These are phyloP conservation scores for Hepatocystis sp. DNA, from an alignment of 169 alveolate genomes.

Conservation along the genomic window DNA sequence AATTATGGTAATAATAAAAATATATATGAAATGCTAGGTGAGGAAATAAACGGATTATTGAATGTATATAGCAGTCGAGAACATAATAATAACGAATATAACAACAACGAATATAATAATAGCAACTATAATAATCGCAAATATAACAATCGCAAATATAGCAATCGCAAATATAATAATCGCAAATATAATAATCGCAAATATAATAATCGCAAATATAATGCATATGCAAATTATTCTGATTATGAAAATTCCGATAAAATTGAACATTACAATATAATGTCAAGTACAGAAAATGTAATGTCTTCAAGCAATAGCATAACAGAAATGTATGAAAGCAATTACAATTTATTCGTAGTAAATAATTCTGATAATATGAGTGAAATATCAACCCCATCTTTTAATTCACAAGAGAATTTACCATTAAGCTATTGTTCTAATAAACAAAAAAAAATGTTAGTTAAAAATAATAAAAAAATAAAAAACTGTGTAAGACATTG, in stretches of 20 bases:
- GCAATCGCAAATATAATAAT: no score
- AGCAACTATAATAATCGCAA: no score
- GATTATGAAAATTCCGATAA: no score
- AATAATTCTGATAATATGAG: neutral
- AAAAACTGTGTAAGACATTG: neutral
- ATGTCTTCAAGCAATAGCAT: constrained; percentile 24
- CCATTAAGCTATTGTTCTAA: neutral
- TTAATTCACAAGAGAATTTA: constrained; percentile 1
- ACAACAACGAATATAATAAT: no score
- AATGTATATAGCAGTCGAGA: neutral
- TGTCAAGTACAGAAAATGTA: constrained; percentile 35
- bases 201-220: no score
- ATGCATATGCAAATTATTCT: no score
- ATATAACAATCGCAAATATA: no score
- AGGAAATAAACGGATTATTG: neutral
- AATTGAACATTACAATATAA: constrained; percentile 40
- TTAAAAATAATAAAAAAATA: neutral
- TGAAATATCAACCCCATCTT: neutral
- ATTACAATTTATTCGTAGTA: constrained; percentile 4
- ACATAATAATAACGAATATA: constrained; percentile 1
- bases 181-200: no score
- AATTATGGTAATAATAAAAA: neutral
- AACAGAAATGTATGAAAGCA: constrained; percentile 46
- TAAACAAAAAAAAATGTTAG: constrained; percentile 1
- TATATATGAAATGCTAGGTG: neutral